Evolutionary conservation across 208 protist species (phyloP), one percentile per base, ranked within the genome.

Genomic region (Herpetomonas muscarum): DNA sequence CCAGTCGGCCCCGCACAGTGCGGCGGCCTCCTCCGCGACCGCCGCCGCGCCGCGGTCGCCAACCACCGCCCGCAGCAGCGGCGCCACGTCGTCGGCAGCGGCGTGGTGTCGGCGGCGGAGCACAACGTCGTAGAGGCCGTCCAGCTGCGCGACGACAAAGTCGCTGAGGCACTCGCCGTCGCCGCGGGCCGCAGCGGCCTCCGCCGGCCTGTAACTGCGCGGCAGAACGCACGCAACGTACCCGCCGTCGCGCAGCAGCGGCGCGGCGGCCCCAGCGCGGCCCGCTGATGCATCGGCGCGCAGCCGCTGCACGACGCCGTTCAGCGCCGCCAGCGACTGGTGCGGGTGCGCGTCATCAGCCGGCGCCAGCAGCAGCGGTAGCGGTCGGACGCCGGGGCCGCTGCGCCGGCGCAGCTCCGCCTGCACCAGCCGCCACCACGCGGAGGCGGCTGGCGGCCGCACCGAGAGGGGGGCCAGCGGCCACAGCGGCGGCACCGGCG

Each of bases 201-300:
- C 41, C 13, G 19, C 45, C 7, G 54, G 24, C 34, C 81, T 76
- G 61, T 76, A 77, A 1, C 62, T 67, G 36, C 68, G 60, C n/a
- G 85, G 81, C 49, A 92, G 70, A 31, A 92, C 81, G 30, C 87
- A 63, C 34, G 82, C 66, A 2, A 76, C 58, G 36, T 81, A 81
- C 10, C 74, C 74, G 19, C 61, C 61, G 9, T 70, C 64, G 17
- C 52, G 55, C 13, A 81, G 0, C 36, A 81, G 36, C 24, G 61
- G 42, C 13, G 45, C 46, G 30, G n/a, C n/a, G n/a, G n/a, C n/a
- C n/a, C n/a, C n/a, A 15, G 24, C 58, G 31, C 37, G 46, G 25
- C 53, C 31, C 26, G 28, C 28, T 26, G 28, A 29, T 4, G 47
- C 50, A 26, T 68, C 52, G 1, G 6, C 6, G 15, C 62, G 41